phyloP scores from a whole-genome alignment of 2,329 filamentous ascomycete species.

The Beauveria brongniartii region DNA sequence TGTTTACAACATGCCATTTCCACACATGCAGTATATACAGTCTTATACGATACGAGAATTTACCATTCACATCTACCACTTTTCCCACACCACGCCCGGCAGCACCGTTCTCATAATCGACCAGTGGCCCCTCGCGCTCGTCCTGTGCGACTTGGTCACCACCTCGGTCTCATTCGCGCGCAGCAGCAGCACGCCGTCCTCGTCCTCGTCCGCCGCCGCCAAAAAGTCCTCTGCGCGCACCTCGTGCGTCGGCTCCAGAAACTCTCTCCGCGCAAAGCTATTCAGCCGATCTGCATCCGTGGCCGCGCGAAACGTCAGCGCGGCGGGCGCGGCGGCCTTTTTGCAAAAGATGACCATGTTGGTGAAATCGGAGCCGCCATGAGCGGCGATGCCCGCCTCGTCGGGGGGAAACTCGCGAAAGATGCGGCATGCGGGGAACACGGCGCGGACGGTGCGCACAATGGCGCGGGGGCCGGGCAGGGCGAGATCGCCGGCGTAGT shows the following conservation, averaged over 20 bases:
- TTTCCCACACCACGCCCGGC: constrained; percentile 73
- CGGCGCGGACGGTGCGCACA: constrained; percentile 69
- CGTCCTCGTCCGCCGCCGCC: constrained; percentile 31
- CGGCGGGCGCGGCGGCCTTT: constrained; percentile 38
- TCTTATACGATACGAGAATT: not conserved
- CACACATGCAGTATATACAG: not conserved
- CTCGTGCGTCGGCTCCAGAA: constrained; percentile 66
- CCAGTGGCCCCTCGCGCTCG: constrained; percentile 82
- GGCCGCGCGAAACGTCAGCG: constrained; percentile 60
- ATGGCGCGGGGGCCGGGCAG: constrained; percentile 70
- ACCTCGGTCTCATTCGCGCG: constrained; percentile 54
- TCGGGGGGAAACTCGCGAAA: constrained; percentile 66
- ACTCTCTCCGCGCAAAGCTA: constrained; percentile 61
- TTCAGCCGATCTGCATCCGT: constrained; percentile 58
- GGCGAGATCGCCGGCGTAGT: constrained; percentile 85
- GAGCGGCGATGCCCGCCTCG: constrained; percentile 27
- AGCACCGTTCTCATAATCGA: constrained; percentile 80
- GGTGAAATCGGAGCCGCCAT: constrained; percentile 59
- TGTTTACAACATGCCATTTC: not conserved
- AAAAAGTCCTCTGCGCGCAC: constrained; percentile 46
- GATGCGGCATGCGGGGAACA: constrained; percentile 85
- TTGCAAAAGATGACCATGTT: constrained; percentile 96
- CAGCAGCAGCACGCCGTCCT: constrained; percentile 42
- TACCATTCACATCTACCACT: constrained; percentile 51
- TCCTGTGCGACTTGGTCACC: constrained; percentile 63